Evolutionary conservation across 1,139 yeast genomes (phyloP).

Genomic region (Geotrichum citri-aurantii): DNA sequence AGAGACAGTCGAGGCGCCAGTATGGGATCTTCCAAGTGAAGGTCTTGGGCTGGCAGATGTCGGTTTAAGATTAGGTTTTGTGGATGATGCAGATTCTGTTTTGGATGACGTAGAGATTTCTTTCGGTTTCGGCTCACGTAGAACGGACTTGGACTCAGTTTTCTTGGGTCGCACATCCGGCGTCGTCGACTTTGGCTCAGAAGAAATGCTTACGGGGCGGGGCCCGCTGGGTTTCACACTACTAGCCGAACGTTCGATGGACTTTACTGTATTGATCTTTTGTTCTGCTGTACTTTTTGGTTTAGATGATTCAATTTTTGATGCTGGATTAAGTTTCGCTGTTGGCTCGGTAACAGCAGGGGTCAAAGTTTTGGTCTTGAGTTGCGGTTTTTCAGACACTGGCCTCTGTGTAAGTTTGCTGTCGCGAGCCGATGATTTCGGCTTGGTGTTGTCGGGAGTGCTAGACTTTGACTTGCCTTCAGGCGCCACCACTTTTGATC

Average conservation of each 20-base stretch:
- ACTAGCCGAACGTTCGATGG: neutral
- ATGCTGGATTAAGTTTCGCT: neutral
- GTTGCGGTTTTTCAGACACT: neutral
- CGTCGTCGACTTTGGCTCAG: neutral
- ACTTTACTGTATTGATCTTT: neutral
- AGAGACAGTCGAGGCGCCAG: neutral
- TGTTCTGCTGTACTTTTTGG: neutral
- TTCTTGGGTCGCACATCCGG: neutral
- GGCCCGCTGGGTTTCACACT: neutral
- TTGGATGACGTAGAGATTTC: neutral
- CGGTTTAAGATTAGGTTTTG: neutral
- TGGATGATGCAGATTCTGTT: neutral
- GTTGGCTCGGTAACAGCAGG: neutral
- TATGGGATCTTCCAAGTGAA: neutral
- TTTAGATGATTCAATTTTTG: neutral
- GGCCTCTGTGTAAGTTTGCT: neutral
- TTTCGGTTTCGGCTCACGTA: neutral
- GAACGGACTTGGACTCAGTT: neutral
- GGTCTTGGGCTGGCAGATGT: neutral
- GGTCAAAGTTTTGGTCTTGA: neutral
- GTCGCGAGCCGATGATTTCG: neutral
- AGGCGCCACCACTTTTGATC: neutral
- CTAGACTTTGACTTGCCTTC: neutral
- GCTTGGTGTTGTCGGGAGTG: neutral
- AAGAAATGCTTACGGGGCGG: neutral